Conservation (phyloP, 108 stramenopile genomes). For the Phaeodactylum tricornutum region DNA sequence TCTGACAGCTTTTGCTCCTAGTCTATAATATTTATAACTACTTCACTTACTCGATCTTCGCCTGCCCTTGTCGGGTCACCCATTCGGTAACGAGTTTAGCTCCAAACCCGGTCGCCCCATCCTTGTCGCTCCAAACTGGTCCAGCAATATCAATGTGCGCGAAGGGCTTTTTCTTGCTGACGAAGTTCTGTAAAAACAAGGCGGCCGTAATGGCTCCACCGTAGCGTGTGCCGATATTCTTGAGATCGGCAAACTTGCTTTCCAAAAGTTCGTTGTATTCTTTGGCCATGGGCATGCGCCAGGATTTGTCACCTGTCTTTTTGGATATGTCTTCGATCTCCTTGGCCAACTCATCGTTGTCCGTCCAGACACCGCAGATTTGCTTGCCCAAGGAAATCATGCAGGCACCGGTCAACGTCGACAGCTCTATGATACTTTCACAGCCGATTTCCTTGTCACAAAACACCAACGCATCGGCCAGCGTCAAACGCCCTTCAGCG, state of each 20-base stretch:
- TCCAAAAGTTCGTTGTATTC: constrained; percentile 69
- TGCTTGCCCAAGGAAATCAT: constrained; percentile 60
- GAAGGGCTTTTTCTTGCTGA: constrained; percentile 80
- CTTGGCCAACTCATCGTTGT: constrained; percentile 78
- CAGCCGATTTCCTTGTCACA: constrained; percentile 89
- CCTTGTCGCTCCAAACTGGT: constrained; percentile 87
- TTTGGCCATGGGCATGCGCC: constrained; percentile 82
- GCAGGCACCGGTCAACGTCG: constrained; percentile 90
- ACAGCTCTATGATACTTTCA: constrained; percentile 88
- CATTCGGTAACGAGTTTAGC: constrained; percentile 84
- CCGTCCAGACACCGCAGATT: constrained; percentile 79
- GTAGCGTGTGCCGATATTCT: constrained; percentile 62
- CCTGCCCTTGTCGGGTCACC: constrained; percentile 73
- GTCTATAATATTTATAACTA: too few species aligned
- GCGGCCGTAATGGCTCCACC: constrained; percentile 90
- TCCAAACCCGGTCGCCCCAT: constrained; percentile 90
- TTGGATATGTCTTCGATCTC: constrained; percentile 67
- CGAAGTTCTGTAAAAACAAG: constrained; percentile 84
- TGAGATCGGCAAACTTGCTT: constrained; percentile 82
- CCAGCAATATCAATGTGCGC: constrained; percentile 86
- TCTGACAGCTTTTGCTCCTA: too few species aligned
- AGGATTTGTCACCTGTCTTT: constrained; percentile 82
- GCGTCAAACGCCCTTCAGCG: constrained; percentile 94
- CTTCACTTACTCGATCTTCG: too few species aligned
- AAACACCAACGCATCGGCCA: constrained; percentile 95